Base-by-base conservation (phyloP, 208 protist species). In the Leishmania turanica region DNA sequence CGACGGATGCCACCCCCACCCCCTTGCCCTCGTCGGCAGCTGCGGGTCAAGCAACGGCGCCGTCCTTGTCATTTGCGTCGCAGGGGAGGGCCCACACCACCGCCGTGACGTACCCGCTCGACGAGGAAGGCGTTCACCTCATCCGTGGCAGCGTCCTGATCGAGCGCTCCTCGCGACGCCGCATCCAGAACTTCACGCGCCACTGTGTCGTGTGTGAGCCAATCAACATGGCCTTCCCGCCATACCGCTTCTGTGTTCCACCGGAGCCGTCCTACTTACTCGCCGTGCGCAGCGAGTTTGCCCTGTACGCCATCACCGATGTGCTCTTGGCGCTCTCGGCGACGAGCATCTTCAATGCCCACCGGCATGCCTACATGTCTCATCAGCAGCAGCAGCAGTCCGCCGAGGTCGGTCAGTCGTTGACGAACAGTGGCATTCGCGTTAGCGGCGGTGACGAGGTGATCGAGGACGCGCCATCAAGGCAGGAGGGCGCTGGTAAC, bases 231-330 rank as follows among this genome's bases (percentile, higher is more conserved):
- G 42, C 72, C 6, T 88, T 96, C 54, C 92, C 92, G 9, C 88
- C 91, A 0, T 97, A 97, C 78, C 84, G 84, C 31, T 93, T 91
- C 74, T 89, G 93, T 58, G 78, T 97, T 0, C 94, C 94, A 2
- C 94, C 94, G 0, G 94, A 97, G 86, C 94, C 94, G 42, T 60
- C 95, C 37, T 95, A 97, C 79, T 66, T 90, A n/a, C 77, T 81
- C 1, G 90, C 88, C 53, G 87, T 90, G 64, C 87, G 89, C n/a
- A 75, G 81, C 69, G 88, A 89, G 65, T 89, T 90, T 24, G 86
- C 76, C 2, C 90, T 96, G 79, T 87, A 91, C 72, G 66, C 93
- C 27, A 92, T 95, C 82, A 85, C 66, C 5, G 93, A 97, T 65
- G 92, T 92, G n/a, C 78, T 97, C 72, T 34, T 95, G 31, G 90